A percentile compares a stretch with the other conserved stretches of the same genome.
These are phyloP conservation scores for Aspergillus felis DNA, from an alignment of 2,329 filamentous ascomycete species.

Conservation along the genomic window DNA sequence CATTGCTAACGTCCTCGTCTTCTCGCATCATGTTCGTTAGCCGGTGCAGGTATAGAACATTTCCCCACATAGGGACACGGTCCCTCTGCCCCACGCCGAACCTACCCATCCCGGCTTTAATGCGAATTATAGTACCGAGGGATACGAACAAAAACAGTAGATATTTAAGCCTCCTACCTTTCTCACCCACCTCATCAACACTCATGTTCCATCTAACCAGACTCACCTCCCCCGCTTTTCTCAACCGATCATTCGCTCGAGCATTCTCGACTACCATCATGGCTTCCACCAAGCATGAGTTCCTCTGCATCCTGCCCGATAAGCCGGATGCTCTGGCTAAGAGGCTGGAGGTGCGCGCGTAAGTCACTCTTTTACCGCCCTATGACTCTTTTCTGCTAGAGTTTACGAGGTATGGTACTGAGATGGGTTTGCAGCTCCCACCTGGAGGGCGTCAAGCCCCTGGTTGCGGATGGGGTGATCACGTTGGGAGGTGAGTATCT, in stretches of 20 bases:
- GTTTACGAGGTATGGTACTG: background rate
- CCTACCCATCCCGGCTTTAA: background rate
- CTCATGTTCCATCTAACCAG: constrained; percentile 2
- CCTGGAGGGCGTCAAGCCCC: constrained; percentile 52
- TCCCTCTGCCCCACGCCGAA: background rate
- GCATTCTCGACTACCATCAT: constrained; percentile 1
- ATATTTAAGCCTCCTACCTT: constrained; percentile 1
- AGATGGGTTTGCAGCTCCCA: constrained; percentile 42
- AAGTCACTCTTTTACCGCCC: constrained; percentile 10
- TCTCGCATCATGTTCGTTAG: background rate
- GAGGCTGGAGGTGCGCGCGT: constrained; percentile 50
- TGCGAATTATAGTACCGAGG: too few relatives aligned
- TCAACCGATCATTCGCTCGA: constrained; percentile 1
- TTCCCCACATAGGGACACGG: background rate
- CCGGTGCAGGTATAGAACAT: background rate
- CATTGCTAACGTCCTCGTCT: background rate
- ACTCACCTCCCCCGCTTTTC: constrained; percentile 3
- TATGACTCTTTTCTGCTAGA: background rate
- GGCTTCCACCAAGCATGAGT: constrained; percentile 53
- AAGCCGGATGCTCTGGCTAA: constrained; percentile 58
- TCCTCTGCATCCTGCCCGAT: constrained; percentile 67
- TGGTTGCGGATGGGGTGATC: constrained; percentile 53
- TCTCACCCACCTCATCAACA: constrained; percentile 1
- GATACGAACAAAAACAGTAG: background rate
- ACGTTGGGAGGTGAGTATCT: constrained; percentile 60